These are phyloP conservation scores for Macaranga tanarius DNA, from an alignment of 441 rosid species.

Conservation along the genomic window DNA sequence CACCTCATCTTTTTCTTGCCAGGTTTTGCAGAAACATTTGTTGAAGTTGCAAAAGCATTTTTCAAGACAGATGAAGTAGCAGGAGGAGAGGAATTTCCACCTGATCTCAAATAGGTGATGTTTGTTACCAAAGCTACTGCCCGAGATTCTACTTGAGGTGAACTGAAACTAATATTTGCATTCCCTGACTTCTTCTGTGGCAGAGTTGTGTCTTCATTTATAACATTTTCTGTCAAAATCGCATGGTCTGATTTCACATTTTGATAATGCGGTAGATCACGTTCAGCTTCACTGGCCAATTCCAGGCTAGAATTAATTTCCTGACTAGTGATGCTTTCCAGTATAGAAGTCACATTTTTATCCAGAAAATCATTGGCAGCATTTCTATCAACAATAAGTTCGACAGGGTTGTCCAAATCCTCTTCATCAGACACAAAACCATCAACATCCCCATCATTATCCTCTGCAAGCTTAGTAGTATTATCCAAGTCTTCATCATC, in stretches of 20 bases:
- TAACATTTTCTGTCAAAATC: conserved; percentile 16
- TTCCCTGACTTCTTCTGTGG: conserved; percentile 23
- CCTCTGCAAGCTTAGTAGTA: conserved; percentile 23
- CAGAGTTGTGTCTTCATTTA: conserved; percentile 25
- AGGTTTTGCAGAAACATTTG: conserved; percentile 33
- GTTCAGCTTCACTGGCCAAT: conserved; percentile 24
- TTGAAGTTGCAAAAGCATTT: conserved; percentile 22
- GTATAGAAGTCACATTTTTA: conserved; percentile 23
- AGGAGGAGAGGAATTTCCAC: conserved; percentile 28
- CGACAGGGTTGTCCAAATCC: conserved; percentile 18
- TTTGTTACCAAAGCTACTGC: conserved; percentile 18
- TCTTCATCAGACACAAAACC: conserved; percentile 23
- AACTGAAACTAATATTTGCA: conserved; percentile 20
- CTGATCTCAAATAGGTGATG: conserved; percentile 28
- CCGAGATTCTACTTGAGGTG: conserved; percentile 19
- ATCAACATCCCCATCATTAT: conserved; percentile 23
- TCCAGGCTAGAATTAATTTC: conserved; percentile 33
- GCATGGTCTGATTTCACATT: conserved; percentile 26
- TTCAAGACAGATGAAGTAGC: conserved; percentile 21
- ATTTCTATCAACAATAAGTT: conserved; percentile 28
- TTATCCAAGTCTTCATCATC: conserved; percentile 22
- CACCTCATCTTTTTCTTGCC: conserved; percentile 57
- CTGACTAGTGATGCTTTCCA: conserved; percentile 31
- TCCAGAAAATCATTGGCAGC: conserved; percentile 23
- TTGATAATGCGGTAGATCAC: conserved; percentile 28